phyloP scores from a whole-genome alignment of 495 filamentous ascomycete genomes.

The Lophiotrema nucula region DNA sequence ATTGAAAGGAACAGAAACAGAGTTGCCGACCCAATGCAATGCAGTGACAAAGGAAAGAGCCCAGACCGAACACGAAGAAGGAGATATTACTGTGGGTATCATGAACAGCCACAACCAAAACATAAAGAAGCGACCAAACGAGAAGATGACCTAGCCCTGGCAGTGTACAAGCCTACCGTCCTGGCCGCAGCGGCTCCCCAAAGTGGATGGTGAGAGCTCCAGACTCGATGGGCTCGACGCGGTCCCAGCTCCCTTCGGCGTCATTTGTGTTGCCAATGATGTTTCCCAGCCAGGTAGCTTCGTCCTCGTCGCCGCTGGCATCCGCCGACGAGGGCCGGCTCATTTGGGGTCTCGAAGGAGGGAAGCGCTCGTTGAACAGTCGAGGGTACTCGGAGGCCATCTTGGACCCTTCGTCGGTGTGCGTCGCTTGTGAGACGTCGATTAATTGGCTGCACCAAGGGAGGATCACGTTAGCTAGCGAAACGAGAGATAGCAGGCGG shows the following conservation, averaged over 20 bases:
- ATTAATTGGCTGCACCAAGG: conserved; percentile 36
- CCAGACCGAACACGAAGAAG: conserved; percentile 11
- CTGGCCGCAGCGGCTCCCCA: no score
- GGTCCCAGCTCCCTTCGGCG: conserved; percentile 29
- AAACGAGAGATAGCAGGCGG: background rate
- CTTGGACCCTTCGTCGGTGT: conserved; percentile 28
- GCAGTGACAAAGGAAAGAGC: conserved; percentile 20
- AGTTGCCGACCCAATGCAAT: no score
- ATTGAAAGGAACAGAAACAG: no score
- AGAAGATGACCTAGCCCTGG: background rate
- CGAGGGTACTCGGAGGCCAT: conserved; percentile 34
- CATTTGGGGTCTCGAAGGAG: conserved; percentile 8
- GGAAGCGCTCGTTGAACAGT: conserved; percentile 35
- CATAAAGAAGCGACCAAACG: background rate
- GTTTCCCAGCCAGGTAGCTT: conserved; percentile 27
- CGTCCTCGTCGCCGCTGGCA: conserved; percentile 22
- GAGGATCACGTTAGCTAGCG: conserved; percentile 13
- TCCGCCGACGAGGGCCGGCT: conserved; percentile 22
- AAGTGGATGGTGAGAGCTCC: conserved; percentile 33
- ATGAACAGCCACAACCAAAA: background rate
- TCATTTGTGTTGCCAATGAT: conserved; percentile 20
- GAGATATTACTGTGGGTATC: background rate
- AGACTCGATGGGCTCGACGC: conserved; percentile 25
- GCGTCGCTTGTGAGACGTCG: conserved; percentile 33
- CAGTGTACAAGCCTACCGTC: no score